A percentile compares a stretch with the other conserved stretches of the same genome.
Conservation (phyloP, 768 basidiomycete species). For the Rhizopogon rudus region DNA sequence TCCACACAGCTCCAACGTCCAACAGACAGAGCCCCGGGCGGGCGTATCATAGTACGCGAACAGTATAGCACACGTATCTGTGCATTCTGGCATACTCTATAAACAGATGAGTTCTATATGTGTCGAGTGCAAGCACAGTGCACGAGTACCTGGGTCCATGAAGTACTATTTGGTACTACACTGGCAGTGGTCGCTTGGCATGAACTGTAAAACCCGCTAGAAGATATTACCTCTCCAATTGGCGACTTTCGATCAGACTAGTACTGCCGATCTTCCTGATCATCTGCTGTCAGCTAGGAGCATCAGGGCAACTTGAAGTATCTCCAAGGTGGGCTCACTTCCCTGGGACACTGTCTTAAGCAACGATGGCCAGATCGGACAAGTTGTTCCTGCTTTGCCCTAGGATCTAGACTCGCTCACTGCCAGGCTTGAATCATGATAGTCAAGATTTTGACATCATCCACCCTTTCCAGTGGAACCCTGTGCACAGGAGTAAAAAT, state of each 20-base stretch:
- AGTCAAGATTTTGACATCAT: neutral
- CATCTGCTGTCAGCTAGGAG: neutral
- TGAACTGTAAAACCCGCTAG: neutral
- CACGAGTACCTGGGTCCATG: neutral
- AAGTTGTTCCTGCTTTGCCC: conserved; percentile 3
- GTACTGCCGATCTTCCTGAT: too few species aligned
- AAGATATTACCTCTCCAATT: neutral
- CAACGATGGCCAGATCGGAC: too few species aligned
- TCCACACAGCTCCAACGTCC: neutral
- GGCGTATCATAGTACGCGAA: neutral
- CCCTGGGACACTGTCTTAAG: neutral
- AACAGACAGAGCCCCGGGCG: neutral
- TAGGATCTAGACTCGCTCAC: conserved; percentile 8
- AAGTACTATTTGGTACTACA: neutral
- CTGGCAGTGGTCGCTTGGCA: neutral
- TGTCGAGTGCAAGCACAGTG: neutral
- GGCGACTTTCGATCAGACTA: too few species aligned
- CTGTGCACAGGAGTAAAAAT: conserved; percentile 10
- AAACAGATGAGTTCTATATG: neutral
- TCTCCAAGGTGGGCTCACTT: neutral
- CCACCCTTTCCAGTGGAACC: conserved; percentile 3
- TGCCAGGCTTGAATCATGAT: conserved; percentile 5
- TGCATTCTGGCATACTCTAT: neutral
- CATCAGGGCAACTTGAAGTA: neutral
- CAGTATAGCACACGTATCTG: neutral